Conservation (phyloP, 2,329 filamentous ascomycete species). For the Capronia americana region DNA sequence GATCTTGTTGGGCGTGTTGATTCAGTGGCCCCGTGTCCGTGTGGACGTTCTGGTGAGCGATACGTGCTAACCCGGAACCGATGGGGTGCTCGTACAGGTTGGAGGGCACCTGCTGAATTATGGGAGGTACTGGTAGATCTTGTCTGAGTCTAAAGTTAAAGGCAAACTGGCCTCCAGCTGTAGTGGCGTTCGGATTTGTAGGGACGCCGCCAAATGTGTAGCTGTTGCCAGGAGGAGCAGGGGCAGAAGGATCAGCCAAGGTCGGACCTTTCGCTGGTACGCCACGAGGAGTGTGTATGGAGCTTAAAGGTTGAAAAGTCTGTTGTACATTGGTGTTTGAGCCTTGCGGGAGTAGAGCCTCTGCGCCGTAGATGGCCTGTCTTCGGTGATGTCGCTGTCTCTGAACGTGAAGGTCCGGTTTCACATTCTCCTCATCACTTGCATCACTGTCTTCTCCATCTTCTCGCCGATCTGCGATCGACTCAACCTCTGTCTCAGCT, state of each 20-base stretch:
- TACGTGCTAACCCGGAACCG: conserved; percentile 17
- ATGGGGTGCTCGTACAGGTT: conserved; percentile 2
- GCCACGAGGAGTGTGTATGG: neutral
- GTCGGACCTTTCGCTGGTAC: neutral
- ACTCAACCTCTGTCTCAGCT: conserved; percentile 25
- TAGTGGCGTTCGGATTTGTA: conserved; percentile 9
- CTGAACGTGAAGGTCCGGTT: neutral
- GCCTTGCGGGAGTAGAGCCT: conserved; percentile 25
- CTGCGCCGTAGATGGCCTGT: conserved; percentile 30
- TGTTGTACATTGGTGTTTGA: conserved; percentile 8
- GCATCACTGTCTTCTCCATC: conserved; percentile 3
- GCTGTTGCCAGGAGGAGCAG: conserved; percentile 2
- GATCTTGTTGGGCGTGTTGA: neutral
- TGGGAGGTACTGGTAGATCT: neutral
- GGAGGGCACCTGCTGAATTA: neutral
- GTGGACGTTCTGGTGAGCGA: conserved; percentile 12
- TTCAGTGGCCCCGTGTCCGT: neutral
- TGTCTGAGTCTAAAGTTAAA: conserved; percentile 15
- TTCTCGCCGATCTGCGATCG: neutral
- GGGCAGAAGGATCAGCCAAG: neutral
- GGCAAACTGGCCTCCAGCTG: conserved; percentile 11
- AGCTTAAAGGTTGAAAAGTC: neutral
- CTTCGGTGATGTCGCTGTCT: conserved; percentile 14
- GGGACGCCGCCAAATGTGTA: conserved; percentile 28
- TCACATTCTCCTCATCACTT: conserved; percentile 21